A percentile compares a stretch with the other conserved stretches of the same genome.
These are phyloP conservation scores for Oehlia diaphana DNA, from an alignment of 192 early-diverging fungal genomes.

Conservation along the genomic window DNA sequence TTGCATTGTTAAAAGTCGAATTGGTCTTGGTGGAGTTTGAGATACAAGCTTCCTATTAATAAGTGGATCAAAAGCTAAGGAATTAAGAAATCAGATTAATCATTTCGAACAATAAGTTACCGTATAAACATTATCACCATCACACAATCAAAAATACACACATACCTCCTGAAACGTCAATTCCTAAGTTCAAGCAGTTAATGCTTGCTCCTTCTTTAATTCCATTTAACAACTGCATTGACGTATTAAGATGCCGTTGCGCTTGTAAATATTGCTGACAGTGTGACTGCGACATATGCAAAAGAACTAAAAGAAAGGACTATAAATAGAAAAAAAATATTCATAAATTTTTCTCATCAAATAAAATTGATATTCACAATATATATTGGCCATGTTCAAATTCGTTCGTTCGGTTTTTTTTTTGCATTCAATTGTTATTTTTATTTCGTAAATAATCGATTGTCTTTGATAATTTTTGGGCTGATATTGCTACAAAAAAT, in stretches of 20 bases:
- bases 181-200: constrained; percentile 30
- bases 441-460: background rate
- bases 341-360: background rate
- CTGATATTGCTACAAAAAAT: background rate
- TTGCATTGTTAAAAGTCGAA: constrained; percentile 44
- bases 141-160: background rate
- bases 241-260: constrained; percentile 28
- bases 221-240: constrained; percentile 17
- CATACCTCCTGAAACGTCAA: constrained; percentile 32
- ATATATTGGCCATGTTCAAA: background rate
- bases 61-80: constrained; percentile 54
- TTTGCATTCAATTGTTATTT: background rate
- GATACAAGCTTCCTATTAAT: constrained; percentile 63
- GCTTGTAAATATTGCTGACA: constrained; percentile 44
- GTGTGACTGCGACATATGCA: constrained; percentile 44
- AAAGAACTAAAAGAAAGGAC: constrained; percentile 44
- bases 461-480: background rate
- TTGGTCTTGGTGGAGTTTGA: constrained; percentile 64
- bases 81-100: background rate
- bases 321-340: constrained; percentile 16
- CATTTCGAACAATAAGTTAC: background rate
- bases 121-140: too few species aligned
- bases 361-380: background rate
- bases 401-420: background rate
- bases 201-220: constrained; percentile 22